Evolutionary conservation across 106 monocot genomes (phyloP).

Genomic region (Xerophyta viscosa): DNA sequence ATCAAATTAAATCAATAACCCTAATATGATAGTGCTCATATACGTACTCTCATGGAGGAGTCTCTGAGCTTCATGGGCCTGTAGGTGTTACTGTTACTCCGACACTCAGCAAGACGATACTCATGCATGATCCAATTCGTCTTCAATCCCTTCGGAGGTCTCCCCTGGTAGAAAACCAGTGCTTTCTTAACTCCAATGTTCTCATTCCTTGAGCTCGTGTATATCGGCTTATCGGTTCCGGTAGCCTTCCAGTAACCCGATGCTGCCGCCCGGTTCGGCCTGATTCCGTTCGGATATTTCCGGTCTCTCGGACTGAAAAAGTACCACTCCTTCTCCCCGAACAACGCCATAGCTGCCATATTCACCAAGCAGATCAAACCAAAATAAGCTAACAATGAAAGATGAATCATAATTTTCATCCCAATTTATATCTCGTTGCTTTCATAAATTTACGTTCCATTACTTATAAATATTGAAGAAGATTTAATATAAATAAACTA

Average conservation of each 20-base stretch:
- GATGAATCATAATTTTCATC: too few relatives aligned
- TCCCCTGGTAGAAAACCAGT: constrained; percentile 67
- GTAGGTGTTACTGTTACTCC: constrained; percentile 25
- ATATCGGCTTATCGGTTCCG: constrained; percentile 54
- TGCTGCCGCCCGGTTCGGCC: constrained; percentile 54
- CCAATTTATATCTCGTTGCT: too few relatives aligned
- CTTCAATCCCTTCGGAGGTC: constrained; percentile 65
- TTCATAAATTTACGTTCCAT: too few relatives aligned
- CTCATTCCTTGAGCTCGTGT: constrained; percentile 9
- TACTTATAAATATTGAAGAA: too few relatives aligned
- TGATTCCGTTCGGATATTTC: constrained; percentile 54
- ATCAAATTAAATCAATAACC: too few relatives aligned
- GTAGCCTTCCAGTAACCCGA: constrained; percentile 70
- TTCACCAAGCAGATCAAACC: too few relatives aligned
- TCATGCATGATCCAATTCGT: constrained; percentile 93
- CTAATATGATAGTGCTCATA: too few relatives aligned
- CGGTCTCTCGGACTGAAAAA: constrained; percentile 61
- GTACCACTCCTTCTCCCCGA: constrained; percentile 54
- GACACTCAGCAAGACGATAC: constrained; percentile 55
- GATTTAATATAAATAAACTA: background rate
- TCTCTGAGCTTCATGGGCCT: constrained; percentile 43
- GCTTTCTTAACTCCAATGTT: constrained; percentile 75
- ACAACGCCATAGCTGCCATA: constrained; percentile 26
- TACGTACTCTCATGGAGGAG: constrained; percentile 52
- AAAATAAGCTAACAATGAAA: too few relatives aligned